Base-by-base conservation (phyloP, 148 eudicot species). In the Vaccinium vitisidaea region DNA sequence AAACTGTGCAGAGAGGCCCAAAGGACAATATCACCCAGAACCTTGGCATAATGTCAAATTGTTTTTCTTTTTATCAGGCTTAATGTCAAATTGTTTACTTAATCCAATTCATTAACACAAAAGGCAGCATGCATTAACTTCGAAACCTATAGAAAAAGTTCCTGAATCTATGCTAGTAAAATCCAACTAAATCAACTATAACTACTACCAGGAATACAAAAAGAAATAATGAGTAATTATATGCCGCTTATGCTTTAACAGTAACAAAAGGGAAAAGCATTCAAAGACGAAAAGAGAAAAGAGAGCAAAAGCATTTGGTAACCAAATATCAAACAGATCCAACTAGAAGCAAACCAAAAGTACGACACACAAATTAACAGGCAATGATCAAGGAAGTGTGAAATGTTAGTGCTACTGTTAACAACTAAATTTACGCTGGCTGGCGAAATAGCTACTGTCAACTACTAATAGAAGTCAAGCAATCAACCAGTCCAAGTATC, bases 381-480 rank as follows among this genome's bases (percentile, higher is more conserved):
- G 54, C 14, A 32, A 83, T 32, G 65, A 58, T 63, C 27, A 18
- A 70, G 27, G 61, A 77, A 27, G 50, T 27, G 25, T 18, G 9
- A 67, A 63, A 77, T 32, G 69, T 65, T 32, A 54, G 21, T 76
- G 18, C 55, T 27, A 46, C 15, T 46, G 11, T n/a, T 19, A 81
- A 81, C 32, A 25, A 43, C 54, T 8, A 36, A 81, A 61, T 39
- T 19, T 53, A 46, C 23, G 48, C 63, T 65, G 69, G 48, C 63
- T 65, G 69, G 61, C 14, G 53, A 76, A 77, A 46, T 58, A 77
- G 59, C 75, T 84, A 76, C 77, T 78, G 75, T 48, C 79, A 77
- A 78, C 52, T 77, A 83, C 36, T 56, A 83, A 27, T 77, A 75
- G 54, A 65, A 83, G 77, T 83, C 54, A 83, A 75, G 80, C 80